Evolutionary conservation across 2,329 filamentous ascomycete genomes (phyloP).

Genomic region (Ophiosphaerella korrae): DNA sequence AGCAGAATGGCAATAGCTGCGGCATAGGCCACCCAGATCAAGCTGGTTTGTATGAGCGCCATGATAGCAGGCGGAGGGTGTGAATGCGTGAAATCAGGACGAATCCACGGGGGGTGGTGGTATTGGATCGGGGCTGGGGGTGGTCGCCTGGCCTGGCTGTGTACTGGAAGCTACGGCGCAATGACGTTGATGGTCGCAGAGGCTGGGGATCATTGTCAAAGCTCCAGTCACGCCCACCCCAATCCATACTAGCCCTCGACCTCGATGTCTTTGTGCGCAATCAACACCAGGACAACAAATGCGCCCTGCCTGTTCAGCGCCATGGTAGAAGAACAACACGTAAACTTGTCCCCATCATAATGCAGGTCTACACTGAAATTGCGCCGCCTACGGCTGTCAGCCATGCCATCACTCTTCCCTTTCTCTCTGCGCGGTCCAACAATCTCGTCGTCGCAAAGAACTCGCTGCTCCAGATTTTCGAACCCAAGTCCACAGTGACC

Average conservation of each 20-base stretch:
- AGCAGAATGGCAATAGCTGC: constrained; percentile 79
- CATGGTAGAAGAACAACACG: constrained; percentile 22
- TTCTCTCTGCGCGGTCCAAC: constrained; percentile 74
- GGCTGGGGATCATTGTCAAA: constrained; percentile 8
- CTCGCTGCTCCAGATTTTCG: constrained; percentile 90
- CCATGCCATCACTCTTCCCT: constrained; percentile 79
- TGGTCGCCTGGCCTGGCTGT: constrained; percentile 1
- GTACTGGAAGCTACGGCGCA: constrained; percentile 1
- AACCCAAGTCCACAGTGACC: constrained; percentile 68
- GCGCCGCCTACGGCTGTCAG: constrained; percentile 93
- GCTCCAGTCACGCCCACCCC: constrained; percentile 3
- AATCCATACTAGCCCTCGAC: constrained; percentile 1
- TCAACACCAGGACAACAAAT: constrained; percentile 15
- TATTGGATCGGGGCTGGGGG: no score
- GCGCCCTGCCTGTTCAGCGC: constrained; percentile 5
- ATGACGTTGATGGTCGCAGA: constrained; percentile 18
- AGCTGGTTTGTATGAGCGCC: constrained; percentile 79
- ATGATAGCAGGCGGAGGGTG: constrained; percentile 45
- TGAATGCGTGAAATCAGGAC: not conserved
- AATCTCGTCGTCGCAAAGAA: constrained; percentile 93
- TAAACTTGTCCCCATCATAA: constrained; percentile 46
- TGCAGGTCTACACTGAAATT: constrained; percentile 98
- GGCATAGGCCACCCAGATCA: constrained; percentile 95
- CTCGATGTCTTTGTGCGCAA: constrained; percentile 25
- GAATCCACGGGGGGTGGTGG: not conserved